These are phyloP conservation scores for Grammothele lineata DNA, from an alignment of 768 basidiomycete species.

Conservation along the genomic window DNA sequence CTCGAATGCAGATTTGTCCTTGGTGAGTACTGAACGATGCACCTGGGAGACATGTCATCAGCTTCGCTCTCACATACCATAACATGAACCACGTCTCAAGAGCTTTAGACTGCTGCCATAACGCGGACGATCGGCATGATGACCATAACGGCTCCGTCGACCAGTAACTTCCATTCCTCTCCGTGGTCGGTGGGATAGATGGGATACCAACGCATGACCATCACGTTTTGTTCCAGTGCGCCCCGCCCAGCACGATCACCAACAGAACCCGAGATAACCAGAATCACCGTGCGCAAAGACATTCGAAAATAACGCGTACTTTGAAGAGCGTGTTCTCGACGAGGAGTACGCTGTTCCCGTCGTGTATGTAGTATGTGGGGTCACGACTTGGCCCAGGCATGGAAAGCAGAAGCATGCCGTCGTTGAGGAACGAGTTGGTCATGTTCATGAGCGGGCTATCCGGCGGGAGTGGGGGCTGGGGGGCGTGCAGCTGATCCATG, in stretches of 20 bases:
- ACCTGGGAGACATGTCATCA: conserved; percentile 22
- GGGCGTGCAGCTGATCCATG: conserved; percentile 23
- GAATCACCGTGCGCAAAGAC: no score
- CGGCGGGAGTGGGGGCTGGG: conserved; percentile 20
- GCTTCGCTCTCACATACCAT: no score
- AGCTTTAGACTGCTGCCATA: no score
- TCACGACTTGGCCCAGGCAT: conserved; percentile 29
- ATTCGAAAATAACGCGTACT: conserved; percentile 32
- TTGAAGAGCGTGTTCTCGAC: conserved; percentile 68
- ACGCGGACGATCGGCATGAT: no score
- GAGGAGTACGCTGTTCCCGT: conserved; percentile 65
- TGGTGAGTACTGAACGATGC: conserved; percentile 37
- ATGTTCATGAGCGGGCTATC: conserved; percentile 31
- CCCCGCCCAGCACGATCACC: no score
- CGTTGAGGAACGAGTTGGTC: conserved; percentile 26
- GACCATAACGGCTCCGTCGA: no score
- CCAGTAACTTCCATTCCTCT: no score
- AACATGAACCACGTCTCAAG: no score
- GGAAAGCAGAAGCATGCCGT: conserved; percentile 27
- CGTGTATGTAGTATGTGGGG: conserved; percentile 53
- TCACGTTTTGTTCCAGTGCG: no score
- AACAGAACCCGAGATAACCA: no score
- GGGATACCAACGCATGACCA: no score
- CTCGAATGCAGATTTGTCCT: conserved; percentile 39
- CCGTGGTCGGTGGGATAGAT: no score